Evolutionary conservation across 2,329 filamentous ascomycete species (phyloP), one percentile per base, ranked within the genome.

Genomic region (Beauveria sp.): DNA sequence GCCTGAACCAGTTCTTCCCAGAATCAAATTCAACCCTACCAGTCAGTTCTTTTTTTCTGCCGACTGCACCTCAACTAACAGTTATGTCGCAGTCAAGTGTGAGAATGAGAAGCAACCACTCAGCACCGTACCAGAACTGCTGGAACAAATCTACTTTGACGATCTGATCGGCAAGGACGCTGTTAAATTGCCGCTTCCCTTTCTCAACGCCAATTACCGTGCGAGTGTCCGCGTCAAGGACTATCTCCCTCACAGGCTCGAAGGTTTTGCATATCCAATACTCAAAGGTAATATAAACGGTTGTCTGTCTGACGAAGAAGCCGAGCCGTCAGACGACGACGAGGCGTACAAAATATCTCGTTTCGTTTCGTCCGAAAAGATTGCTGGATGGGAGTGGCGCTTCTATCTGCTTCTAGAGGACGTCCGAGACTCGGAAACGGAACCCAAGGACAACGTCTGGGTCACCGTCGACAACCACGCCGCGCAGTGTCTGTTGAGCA

Each of bases 381-480:
- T 62, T 53, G 18, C 28, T 26, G 47, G 54, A 8, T 96, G 91
- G 89, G 86, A 95, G 72, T 97, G 93, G 93, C 82, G 84, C 16
- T 97, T 97, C 73, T 84, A 83, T 24, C 79, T 98, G 26, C 79
- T 89, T 14, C 82, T 97, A 1, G 89, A 96, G 72, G 90, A 93
- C 65, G 86, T 83, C 0, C 70, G 75, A 5, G 71, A 64, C 67
- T 49, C 65, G 66, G 38, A 60, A 28, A 62, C 67, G 24, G 70
- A 60, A 66, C n/a, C 14, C 3, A 80, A 77, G 16, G 70, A 80
- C 7, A 78, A 78, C 30, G 70, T 93, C 57, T 91, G 88, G 79
- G 81, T 89, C 3, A 77, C 89, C 6, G 87, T 97, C 1, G 81
- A 86, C 58, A 87, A 86, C 62, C 62, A 62, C 10, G 75, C 78